Percentiles rank a stretch among this genome's conserved stretches.
Conservation (phyloP, 2,329 filamentous ascomycete species). For the Fusarium gaditjirri region DNA sequence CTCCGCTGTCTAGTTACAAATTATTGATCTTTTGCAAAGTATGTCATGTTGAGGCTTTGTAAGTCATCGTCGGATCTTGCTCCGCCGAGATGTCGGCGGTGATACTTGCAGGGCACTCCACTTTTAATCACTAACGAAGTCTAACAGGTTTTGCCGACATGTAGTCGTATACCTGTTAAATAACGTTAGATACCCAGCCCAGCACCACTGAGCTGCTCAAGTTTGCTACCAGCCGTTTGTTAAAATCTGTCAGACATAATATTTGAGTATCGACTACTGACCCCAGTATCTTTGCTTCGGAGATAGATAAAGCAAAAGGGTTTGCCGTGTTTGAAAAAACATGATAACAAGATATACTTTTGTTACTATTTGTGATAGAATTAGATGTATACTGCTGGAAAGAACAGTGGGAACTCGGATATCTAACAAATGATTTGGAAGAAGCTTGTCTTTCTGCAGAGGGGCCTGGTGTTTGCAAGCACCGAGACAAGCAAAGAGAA, state of each 20-base stretch:
- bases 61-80: not conserved
- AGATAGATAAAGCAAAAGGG: not conserved
- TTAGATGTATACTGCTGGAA: not conserved
- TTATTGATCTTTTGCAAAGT: conserved; percentile 2
- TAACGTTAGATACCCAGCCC: not conserved
- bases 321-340: not conserved
- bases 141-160: not conserved
- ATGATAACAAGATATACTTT: not conserved
- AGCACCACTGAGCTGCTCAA: not conserved
- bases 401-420: not conserved
- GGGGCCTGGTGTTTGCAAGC: not conserved
- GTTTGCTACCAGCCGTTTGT: not conserved
- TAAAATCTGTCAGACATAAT: not conserved
- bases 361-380: not conserved
- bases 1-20: conserved; percentile 3
- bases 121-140: not conserved
- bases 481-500: not conserved
- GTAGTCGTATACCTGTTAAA: not conserved
- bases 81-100: conserved; percentile 21
- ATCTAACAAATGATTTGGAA: not conserved
- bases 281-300: too few species aligned
- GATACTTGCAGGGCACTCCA: not conserved
- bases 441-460: not conserved
- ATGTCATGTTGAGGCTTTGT: conserved; percentile 14
- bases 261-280: not conserved